Conservation (phyloP, 2,329 filamentous ascomycete genomes). For the Huntiella abstrusa region DNA sequence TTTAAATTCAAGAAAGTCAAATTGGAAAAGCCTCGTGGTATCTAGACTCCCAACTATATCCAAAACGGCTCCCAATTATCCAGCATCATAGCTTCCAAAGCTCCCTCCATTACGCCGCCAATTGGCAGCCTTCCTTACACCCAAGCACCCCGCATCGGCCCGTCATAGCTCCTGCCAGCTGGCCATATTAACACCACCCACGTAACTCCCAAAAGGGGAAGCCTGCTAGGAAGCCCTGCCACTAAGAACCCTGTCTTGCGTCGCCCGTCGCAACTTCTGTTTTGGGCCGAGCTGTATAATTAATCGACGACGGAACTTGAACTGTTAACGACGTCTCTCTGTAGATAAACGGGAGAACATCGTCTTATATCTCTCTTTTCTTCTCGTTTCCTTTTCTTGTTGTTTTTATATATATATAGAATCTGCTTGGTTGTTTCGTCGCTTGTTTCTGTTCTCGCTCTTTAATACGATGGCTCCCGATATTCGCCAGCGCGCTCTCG, state of each 20-base stretch:
- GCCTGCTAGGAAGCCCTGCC: background rate
- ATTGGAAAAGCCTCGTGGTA: background rate
- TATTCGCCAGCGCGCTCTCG: slow-evolving; percentile 41
- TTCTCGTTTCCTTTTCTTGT: background rate
- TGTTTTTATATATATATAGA: background rate
- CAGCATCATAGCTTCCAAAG: slow-evolving; percentile 1
- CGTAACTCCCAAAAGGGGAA: slow-evolving; percentile 9
- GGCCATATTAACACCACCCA: background rate
- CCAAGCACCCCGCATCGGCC: too few species aligned
- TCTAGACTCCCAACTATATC: background rate
- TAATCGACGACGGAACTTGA: too few species aligned
- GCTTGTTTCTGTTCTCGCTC: background rate
- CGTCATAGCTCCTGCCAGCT: background rate
- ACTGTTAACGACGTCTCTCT: too few species aligned
- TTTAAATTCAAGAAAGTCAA: background rate
- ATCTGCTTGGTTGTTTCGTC: background rate
- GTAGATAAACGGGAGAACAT: background rate
- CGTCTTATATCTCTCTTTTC: background rate
- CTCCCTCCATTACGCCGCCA: slow-evolving; percentile 10
- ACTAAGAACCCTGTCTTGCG: background rate
- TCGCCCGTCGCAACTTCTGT: background rate
- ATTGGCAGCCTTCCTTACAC: slow-evolving; percentile 31
- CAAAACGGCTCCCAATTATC: background rate
- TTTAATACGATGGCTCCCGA: slow-evolving; percentile 27
- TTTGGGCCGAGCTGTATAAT: background rate